These are phyloP conservation scores for Ambrosia artemisiifolia DNA, from an alignment of 129 eudicot genomes.

Conservation along the genomic window DNA sequence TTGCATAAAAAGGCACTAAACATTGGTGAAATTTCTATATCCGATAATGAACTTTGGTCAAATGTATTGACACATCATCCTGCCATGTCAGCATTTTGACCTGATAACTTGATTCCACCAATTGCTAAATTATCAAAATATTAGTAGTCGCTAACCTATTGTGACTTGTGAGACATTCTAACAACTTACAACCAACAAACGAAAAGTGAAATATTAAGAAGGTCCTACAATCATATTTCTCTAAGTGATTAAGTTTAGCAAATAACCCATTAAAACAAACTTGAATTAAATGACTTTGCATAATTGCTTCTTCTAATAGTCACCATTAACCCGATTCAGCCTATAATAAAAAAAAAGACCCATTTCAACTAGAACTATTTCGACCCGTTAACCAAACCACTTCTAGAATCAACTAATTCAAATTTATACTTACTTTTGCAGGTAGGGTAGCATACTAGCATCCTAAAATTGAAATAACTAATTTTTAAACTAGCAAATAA, in stretches of 20 bases:
- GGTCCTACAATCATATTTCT: slow-evolving; percentile 2
- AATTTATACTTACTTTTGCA: background rate
- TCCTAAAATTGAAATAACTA: slow-evolving; percentile 7
- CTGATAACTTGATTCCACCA: background rate
- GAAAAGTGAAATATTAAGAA: background rate
- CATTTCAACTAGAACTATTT: background rate
- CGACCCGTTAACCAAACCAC: background rate
- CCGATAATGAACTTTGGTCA: background rate
- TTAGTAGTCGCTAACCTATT: background rate
- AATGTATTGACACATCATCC: background rate
- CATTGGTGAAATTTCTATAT: background rate
- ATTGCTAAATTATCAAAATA: background rate
- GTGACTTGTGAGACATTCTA: background rate
- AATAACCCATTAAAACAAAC: slow-evolving; percentile 11
- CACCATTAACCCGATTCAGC: background rate
- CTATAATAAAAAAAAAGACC: background rate
- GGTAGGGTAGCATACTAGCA: background rate
- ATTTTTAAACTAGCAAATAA: slow-evolving; percentile 1
- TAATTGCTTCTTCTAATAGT: too few relatives aligned
- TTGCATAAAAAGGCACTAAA: background rate
- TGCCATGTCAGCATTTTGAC: background rate
- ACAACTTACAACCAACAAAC: slow-evolving; percentile 5
- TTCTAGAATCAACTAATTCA: background rate
- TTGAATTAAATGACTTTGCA: background rate
- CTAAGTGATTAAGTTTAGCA: background rate